Evolutionary conservation across 2,329 filamentous ascomycete species (phyloP).

Genomic region (Talaromyces amestolkiae): DNA sequence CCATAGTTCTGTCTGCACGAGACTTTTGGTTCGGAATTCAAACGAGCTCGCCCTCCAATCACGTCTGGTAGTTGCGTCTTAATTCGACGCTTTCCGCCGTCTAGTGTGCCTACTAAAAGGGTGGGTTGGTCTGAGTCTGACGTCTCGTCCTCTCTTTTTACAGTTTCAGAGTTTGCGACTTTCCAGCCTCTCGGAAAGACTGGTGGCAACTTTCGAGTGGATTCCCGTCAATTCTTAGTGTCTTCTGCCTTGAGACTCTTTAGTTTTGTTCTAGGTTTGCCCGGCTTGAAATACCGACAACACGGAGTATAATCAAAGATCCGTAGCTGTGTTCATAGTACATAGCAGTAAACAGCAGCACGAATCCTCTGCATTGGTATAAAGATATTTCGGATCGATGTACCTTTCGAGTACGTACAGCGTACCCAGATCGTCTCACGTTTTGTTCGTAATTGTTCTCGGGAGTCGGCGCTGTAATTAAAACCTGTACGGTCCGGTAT

Average conservation of each 20-base stretch:
- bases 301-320: not conserved
- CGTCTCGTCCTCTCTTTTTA: not conserved
- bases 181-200: slow-evolving; percentile 13
- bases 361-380: not conserved
- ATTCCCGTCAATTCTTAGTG: not conserved
- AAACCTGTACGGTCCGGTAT: slow-evolving; percentile 2
- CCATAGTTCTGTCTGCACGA: not conserved
- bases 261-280: not conserved
- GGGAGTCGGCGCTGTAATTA: slow-evolving; percentile 2
- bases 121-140: slow-evolving; percentile 1
- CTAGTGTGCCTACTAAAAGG: slow-evolving; percentile 1
- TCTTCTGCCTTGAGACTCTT: not conserved
- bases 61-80: not conserved
- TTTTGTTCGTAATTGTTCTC: not conserved
- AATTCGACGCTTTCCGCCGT: slow-evolving; percentile 2
- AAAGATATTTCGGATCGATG: not conserved
- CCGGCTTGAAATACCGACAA: slow-evolving; percentile 7
- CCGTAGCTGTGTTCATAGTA: not conserved
- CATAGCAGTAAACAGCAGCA: not conserved
- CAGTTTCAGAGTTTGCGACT: slow-evolving; percentile 9
- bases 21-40: slow-evolving; percentile 7
- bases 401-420: not conserved
- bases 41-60: not conserved
- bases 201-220: slow-evolving; percentile 8
- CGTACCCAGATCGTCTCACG: not conserved